Conservation (phyloP, 306 rosid genomes). For the Morella rubra region DNA sequence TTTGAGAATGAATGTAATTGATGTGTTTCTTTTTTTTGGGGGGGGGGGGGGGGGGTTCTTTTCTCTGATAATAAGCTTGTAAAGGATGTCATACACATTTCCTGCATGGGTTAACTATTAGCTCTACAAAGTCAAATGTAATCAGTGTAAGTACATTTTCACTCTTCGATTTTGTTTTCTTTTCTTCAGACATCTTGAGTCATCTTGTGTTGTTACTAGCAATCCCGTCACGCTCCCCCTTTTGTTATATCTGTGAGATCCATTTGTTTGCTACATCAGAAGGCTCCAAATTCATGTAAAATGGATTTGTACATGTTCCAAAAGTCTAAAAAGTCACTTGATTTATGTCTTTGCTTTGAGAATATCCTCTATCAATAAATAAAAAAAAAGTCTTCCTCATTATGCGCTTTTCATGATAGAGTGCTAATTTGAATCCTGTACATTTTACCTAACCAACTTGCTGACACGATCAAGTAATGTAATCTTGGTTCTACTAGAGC, state of each 20-base stretch:
- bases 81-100: no score
- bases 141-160: background rate
- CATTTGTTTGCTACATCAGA: background rate
- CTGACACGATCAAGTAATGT: conserved; percentile 5
- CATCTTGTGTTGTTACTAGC: background rate
- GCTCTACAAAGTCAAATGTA: background rate
- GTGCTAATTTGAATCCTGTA: background rate
- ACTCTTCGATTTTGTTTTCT: no score
- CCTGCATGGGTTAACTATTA: background rate
- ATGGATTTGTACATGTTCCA: background rate
- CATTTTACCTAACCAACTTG: background rate
- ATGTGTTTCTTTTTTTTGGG: no score
- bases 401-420: background rate
- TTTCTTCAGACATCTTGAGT: background rate
- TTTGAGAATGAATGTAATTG: no score
- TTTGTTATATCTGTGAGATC: background rate
- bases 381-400: background rate
- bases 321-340: background rate
- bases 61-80: no score
- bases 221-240: background rate
- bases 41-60: no score
- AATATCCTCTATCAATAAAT: background rate
- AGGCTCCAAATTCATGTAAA: background rate
- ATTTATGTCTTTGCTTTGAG: background rate
- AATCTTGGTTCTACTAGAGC: conserved; percentile 18